phyloP scores from a whole-genome alignment of 768 basidiomycete species.

The Trametes coccinea region DNA sequence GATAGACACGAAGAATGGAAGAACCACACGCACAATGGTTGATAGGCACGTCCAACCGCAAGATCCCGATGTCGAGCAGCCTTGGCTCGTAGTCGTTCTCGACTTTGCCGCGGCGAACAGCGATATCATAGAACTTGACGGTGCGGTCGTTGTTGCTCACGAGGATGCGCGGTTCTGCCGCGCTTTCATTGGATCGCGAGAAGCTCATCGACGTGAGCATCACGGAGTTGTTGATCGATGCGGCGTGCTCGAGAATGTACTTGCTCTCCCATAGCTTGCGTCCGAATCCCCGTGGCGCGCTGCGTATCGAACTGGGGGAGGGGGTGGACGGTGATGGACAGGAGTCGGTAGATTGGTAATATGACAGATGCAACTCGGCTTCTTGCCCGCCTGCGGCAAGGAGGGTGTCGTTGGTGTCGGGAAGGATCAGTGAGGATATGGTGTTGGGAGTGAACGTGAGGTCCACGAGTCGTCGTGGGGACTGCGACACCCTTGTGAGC shows the following conservation, averaged over 20 bases:
- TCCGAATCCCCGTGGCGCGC: slow-evolving; percentile 20
- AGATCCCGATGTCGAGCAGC: slow-evolving; percentile 44
- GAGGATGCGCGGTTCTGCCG: slow-evolving; percentile 71
- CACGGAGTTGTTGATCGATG: slow-evolving; percentile 85
- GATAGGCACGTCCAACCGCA: slow-evolving; percentile 67
- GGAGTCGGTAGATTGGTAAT: slow-evolving; percentile 34
- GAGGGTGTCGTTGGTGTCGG: slow-evolving; percentile 54
- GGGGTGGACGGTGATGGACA: neutral
- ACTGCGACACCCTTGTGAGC: slow-evolving; percentile 16
- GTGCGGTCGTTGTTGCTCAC: slow-evolving; percentile 87
- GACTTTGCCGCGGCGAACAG: slow-evolving; percentile 43
- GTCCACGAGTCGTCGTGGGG: slow-evolving; percentile 49
- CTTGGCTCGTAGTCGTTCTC: slow-evolving; percentile 26
- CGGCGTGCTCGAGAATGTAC: slow-evolving; percentile 42
- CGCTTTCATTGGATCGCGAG: slow-evolving; percentile 59
- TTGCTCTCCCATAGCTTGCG: slow-evolving; percentile 54
- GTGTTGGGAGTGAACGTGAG: slow-evolving; percentile 65
- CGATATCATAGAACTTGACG: slow-evolving; percentile 79
- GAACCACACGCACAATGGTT: slow-evolving; percentile 67
- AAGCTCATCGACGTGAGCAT: slow-evolving; percentile 62
- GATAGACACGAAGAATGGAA: slow-evolving; percentile 11
- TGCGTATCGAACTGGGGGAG: slow-evolving; percentile 10
- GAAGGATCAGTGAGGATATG: slow-evolving; percentile 55
- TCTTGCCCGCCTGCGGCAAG: slow-evolving; percentile 78
- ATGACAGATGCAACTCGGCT: slow-evolving; percentile 67